Evolutionary conservation across 331 rosid species (phyloP), one percentile per base, ranked within the genome.

Genomic region (Telfairia occidentalis): DNA sequence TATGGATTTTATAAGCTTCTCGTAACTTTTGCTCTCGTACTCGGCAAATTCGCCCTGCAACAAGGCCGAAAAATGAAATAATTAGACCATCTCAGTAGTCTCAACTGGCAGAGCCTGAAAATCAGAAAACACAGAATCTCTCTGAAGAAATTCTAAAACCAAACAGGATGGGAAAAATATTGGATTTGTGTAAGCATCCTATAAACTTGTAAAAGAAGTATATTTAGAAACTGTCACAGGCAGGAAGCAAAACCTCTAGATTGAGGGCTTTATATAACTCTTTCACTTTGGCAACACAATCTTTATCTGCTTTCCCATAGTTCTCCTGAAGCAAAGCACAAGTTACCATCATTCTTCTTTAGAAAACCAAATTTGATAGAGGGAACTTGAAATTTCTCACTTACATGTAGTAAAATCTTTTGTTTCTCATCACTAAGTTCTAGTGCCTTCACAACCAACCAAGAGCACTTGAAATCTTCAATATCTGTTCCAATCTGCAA

Each of bases 391-490:
- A 55, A 53, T 58, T 69, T 52, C 34, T 58, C 50, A 66, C 81
- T 85, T 76, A 85, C 88, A 71, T 61, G 72, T 73, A 85, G 59
- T 4, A 80, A 8, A 70, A 45, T 80, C 83, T 80, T 82, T 57
- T 85, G 86, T 48, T 82, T 82, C 53, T 82, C 86, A 5, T 73
- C 78, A 28, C 77, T 9, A 48, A 78, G 75, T 61, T 85, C 88
- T n/a, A 85, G 54, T 45, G 88, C 86, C 58, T 85, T 85, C 72
- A 82, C 88, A 21, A 82, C 88, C 80, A 85, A 18, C 88, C 88
- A 85, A 55, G 88, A 85, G 76, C 88, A 85, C 73, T 85, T 85
- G 84, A 82, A 85, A 81, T 85, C 88, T 82, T 80, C 86, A 77
- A 85, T 85, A 61, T 85, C 88, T 19, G 88, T 85, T 42, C 88